Percentiles rank a stretch among this genome's conserved stretches.
Evolutionary conservation across 2,329 filamentous ascomycete species (phyloP).

Genomic region (Aureobasidium pullulans): DNA sequence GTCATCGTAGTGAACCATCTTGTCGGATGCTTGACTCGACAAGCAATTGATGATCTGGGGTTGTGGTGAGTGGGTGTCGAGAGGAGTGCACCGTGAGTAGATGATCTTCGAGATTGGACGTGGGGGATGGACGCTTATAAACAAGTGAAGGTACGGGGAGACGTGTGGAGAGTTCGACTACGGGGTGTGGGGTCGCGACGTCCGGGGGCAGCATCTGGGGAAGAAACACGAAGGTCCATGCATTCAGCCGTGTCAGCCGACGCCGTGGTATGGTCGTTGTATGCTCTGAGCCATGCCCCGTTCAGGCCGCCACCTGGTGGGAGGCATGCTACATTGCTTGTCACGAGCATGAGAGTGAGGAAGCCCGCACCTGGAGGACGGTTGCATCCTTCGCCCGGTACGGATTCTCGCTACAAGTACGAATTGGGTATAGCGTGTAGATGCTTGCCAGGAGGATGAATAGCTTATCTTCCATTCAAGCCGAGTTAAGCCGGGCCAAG

Average conservation of each 20-base stretch:
- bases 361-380: not conserved
- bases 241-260: constrained; percentile 8
- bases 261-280: not conserved
- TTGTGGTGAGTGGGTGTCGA: not conserved
- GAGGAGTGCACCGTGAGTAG: not conserved
- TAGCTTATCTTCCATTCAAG: not conserved
- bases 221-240: not conserved
- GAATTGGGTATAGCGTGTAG: not conserved
- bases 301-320: constrained; percentile 1
- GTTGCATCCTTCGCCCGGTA: not conserved
- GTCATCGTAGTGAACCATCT: not conserved
- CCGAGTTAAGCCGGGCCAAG: not conserved
- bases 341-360: not conserved
- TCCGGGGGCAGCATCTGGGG: constrained; percentile 2
- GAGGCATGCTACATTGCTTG: not conserved
- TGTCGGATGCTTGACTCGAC: not conserved
- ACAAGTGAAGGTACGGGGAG: not conserved
- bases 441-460: not conserved
- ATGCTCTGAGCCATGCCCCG: not conserved
- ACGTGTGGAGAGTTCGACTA: not conserved
- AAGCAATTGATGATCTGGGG: not conserved
- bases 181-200: not conserved
- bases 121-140: constrained; percentile 1
- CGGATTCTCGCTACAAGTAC: not conserved
- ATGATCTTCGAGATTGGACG: not conserved